Evolutionary conservation across 192 early-diverging fungal genomes (phyloP), one percentile per base, ranked within the genome.

Genomic region (Allomyces macrogynus): DNA sequence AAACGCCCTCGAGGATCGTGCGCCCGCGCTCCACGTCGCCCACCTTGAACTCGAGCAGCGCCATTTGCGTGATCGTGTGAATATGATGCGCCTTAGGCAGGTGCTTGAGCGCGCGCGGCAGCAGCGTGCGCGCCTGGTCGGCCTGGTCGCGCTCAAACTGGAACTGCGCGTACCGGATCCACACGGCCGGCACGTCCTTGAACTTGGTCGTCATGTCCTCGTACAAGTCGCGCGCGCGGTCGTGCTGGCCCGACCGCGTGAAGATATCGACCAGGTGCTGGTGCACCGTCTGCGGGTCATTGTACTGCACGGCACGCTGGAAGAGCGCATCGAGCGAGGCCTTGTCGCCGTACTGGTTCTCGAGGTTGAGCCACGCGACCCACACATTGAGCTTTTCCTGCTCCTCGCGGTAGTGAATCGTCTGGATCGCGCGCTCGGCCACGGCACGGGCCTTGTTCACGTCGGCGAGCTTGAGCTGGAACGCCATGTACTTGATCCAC

Each of bases 401-500:
- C 70, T 93, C 87, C 69, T 99, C 96, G 60, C 91, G 72, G 75
- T 84, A 91, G 65, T 76, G 80, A 66, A 99, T 97, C 23, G 84
- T 87, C 74, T 89, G 92, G 64, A 99, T 76, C 20, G 96, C 96
- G 43, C 91, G 85, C 71, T 96, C 93, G 63, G 87, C 96, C 64
- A 97, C 85, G 60, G 84, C 83, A 57, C 96, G 87, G 14, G 96
- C 94, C 68, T 93, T 93, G 40, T 78, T 84, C 40, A 96, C 83
- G 75, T 99, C 93, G 0, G 92, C 89, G 65, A 95, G 77, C 63
- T 93, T 85, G 4, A 99, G 77, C 68, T 97, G 92, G 81, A 89
- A 93, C n/a, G 93, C 92, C 93, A 99, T 99, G 72, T 92, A 99
- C 75, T 99, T 93, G 71, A 99, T 91, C 96, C 96, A 99, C 62